Evolutionary conservation across 805 yeast genomes (phyloP).

Genomic region (Blastobotrys terrestris): DNA sequence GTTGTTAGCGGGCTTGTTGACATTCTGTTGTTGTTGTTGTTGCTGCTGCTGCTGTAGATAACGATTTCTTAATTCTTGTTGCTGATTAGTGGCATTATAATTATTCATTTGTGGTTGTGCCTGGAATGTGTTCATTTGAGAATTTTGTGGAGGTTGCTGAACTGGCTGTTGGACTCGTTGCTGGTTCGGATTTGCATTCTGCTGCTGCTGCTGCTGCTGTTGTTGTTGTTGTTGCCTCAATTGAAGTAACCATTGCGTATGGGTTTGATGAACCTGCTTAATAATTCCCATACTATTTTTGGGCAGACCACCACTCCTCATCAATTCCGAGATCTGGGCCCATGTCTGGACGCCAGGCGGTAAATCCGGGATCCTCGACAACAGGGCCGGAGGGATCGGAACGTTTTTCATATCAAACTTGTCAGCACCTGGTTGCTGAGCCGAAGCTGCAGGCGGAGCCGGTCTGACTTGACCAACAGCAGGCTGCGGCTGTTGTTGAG

Average conservation of each 20-base stretch:
- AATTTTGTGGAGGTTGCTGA: constrained; percentile 1
- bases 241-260: constrained; percentile 23
- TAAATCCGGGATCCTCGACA: constrained; percentile 62
- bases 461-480: constrained; percentile 25
- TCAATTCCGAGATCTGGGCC: constrained; percentile 65
- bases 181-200: constrained; percentile 4
- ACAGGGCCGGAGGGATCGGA: constrained; percentile 65
- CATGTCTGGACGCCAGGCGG: constrained; percentile 79
- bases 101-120: neutral
- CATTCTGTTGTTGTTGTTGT: neutral
- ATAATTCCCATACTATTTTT: constrained; percentile 52
- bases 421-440: neutral
- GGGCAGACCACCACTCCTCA: constrained; percentile 53
- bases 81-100: constrained; percentile 5
- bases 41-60: constrained; percentile 12
- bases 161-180: constrained; percentile 5
- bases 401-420: constrained; percentile 21
- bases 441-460: neutral
- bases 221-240: constrained; percentile 9
- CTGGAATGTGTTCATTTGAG: constrained; percentile 4
- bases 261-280: constrained; percentile 53
- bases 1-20: neutral
- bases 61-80: constrained; percentile 2
- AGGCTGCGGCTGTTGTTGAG: constrained; percentile 14
- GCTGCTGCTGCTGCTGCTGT: constrained; percentile 6